phyloP scores from a whole-genome alignment of 2,329 filamentous ascomycete species.

The Rosellinia necatrix region DNA sequence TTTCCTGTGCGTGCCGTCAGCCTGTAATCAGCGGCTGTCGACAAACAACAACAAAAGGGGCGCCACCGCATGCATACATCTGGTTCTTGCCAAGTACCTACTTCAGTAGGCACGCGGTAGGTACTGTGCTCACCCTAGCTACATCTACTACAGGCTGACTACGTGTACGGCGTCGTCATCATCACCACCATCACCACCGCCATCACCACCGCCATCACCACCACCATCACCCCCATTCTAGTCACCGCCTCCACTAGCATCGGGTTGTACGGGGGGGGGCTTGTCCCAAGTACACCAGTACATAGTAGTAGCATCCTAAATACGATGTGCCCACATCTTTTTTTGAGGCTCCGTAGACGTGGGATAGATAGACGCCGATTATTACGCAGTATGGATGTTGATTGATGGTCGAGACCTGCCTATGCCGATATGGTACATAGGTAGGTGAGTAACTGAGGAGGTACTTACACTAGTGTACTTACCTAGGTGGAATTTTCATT shows the following conservation, averaged over 20 bases:
- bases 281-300: too few relatives aligned
- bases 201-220: background rate
- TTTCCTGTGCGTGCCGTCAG: background rate
- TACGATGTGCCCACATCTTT: background rate
- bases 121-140: too few relatives aligned
- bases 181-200: background rate
- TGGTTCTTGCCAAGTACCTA: too few relatives aligned
- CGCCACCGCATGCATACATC: too few relatives aligned
- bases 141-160: background rate
- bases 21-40: background rate
- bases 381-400: conserved; percentile 22
- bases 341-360: conserved; percentile 22
- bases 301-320: background rate
- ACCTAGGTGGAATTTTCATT: too few relatives aligned
- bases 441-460: too few relatives aligned
- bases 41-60: too few relatives aligned
- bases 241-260: background rate
- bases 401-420: conserved; percentile 12
- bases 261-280: background rate
- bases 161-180: conserved; percentile 5
- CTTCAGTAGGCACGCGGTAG: background rate
- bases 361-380: conserved; percentile 13
- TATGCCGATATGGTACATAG: background rate
- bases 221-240: background rate
- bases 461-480: too few relatives aligned